Percentiles rank a stretch among this genome's conserved stretches.
phyloP scores from a whole-genome alignment of 345 rosid species.

The Pugionium dolabratum region DNA sequence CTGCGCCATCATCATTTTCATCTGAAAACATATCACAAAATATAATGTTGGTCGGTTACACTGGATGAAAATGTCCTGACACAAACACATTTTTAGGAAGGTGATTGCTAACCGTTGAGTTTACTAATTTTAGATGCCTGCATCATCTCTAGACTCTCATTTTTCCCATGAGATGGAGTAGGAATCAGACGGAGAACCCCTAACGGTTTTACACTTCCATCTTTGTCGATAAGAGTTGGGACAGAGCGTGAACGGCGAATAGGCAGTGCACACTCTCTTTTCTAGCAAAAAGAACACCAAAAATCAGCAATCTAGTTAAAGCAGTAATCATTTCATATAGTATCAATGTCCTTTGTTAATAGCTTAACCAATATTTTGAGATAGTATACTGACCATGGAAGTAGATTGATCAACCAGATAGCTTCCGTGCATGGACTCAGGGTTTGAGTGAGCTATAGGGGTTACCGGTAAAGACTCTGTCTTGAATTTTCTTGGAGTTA shows the following conservation, averaged over 20 bases:
- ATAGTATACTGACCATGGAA: slow-evolving; percentile 45
- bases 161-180: slow-evolving; percentile 39
- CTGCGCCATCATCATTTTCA: slow-evolving; percentile 56
- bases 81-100: neutral
- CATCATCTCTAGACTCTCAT: slow-evolving; percentile 18
- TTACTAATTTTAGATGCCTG: slow-evolving; percentile 32
- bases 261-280: slow-evolving; percentile 49
- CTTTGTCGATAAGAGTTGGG: slow-evolving; percentile 59
- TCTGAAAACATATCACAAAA: slow-evolving; percentile 53
- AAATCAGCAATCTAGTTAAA: slow-evolving; percentile 3
- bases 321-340: neutral
- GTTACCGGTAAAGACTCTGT: slow-evolving; percentile 71
- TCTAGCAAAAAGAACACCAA: slow-evolving; percentile 45
- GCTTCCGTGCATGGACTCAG: slow-evolving; percentile 75
- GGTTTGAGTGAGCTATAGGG: slow-evolving; percentile 74
- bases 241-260: slow-evolving; percentile 86
- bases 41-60: slow-evolving; percentile 30
- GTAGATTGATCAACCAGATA: slow-evolving; percentile 41
- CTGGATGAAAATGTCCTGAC: neutral
- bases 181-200: slow-evolving; percentile 68
- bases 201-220: slow-evolving; percentile 47
- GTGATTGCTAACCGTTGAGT: slow-evolving; percentile 17
- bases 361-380: slow-evolving; percentile 7
- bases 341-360: neutral
- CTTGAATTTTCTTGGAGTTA: slow-evolving; percentile 51